Conservation (phyloP, 2,329 filamentous ascomycete genomes). For the Coniochaeta ligniaria region DNA sequence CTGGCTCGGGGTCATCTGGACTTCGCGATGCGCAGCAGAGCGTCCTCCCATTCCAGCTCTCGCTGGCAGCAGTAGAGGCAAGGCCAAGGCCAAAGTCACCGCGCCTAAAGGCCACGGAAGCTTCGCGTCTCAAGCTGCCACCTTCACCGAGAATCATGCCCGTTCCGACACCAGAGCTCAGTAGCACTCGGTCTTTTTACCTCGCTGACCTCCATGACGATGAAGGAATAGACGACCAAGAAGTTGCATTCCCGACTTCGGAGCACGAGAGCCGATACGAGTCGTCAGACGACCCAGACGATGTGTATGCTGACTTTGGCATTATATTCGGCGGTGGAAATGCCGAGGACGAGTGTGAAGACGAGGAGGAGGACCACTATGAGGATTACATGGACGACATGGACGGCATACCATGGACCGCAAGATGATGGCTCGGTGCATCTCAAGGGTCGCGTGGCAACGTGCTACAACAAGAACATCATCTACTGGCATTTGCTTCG, state of each 20-base stretch:
- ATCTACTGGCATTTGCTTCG: neutral
- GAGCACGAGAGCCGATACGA: constrained; percentile 38
- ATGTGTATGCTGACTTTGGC: constrained; percentile 49
- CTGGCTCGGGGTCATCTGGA: neutral
- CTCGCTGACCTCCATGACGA: constrained; percentile 18
- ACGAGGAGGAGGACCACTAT: constrained; percentile 31
- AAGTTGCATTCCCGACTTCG: constrained; percentile 38
- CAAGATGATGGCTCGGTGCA: constrained; percentile 12
- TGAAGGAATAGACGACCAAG: constrained; percentile 32
- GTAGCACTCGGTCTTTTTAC: constrained; percentile 12
- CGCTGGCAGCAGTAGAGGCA: neutral
- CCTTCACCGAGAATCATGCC: constrained; percentile 13
- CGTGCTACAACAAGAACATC: neutral
- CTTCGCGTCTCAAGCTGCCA: constrained; percentile 7
- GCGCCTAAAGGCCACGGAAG: constrained; percentile 4
- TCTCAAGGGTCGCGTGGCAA: neutral
- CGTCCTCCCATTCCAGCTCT: constrained; percentile 2
- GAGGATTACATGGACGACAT: constrained; percentile 50
- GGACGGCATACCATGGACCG: constrained; percentile 44
- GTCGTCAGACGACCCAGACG: constrained; percentile 33
- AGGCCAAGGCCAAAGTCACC: constrained; percentile 5
- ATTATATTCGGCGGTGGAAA: constrained; percentile 36
- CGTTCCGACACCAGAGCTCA: constrained; percentile 26
- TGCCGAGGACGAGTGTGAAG: constrained; percentile 14
- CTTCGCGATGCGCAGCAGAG: neutral